These are phyloP conservation scores for Puccinellia tenuiflora DNA, from an alignment of 176 grass and related monocot species.

Conservation along the genomic window DNA sequence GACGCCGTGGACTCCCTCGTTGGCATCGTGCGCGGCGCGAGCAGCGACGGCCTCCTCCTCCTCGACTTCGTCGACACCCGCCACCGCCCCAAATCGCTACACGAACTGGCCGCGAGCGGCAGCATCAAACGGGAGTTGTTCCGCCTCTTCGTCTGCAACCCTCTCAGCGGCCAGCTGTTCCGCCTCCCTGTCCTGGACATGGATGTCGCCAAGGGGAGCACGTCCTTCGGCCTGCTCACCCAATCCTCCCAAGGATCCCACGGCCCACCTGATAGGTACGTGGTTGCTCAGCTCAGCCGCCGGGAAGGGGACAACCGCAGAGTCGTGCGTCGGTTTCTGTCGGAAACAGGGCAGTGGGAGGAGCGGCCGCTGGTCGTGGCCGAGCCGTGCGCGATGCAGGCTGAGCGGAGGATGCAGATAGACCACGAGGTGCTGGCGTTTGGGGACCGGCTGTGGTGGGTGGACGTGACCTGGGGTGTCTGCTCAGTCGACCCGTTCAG, in stretches of 20 bases:
- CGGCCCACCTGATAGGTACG: background rate
- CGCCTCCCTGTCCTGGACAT: conserved; percentile 1
- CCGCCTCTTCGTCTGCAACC: conserved; percentile 24
- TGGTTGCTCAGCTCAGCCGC: background rate
- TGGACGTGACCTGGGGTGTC: background rate
- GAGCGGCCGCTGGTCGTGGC: background rate
- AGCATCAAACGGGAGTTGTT: background rate
- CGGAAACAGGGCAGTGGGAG: conserved; percentile 10
- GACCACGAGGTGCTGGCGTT: background rate
- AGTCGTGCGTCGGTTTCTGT: conserved; percentile 19
- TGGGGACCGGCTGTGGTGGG: background rate
- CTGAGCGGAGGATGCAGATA: background rate
- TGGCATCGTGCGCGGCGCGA: background rate
- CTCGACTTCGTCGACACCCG: background rate
- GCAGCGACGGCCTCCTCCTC: conserved; percentile 26
- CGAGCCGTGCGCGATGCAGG: background rate
- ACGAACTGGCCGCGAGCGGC: background rate
- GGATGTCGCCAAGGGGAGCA: background rate
- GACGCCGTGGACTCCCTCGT: background rate
- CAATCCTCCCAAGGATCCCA: background rate
- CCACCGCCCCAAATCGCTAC: background rate
- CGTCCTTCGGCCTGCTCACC: conserved; percentile 17
- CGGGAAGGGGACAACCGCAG: background rate
- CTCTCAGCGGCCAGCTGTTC: conserved; percentile 16
- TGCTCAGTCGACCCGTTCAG: too few relatives aligned